Base-by-base conservation (phyloP, 129 eudicot species). In the Heracleum sosnowskyi region DNA sequence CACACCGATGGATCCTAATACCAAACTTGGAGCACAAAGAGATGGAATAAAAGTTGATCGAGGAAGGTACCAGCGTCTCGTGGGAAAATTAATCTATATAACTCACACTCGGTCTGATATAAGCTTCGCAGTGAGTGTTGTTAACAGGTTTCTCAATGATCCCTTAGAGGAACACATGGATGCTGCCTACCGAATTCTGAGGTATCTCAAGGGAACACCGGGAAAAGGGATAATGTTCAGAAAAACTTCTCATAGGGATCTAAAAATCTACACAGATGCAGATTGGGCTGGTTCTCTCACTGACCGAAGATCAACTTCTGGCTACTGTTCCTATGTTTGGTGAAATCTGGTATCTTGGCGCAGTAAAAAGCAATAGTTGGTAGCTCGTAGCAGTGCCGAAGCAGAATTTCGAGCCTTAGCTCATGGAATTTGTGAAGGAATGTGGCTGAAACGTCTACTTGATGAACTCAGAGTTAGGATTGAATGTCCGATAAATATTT, bases 401-500 rank as follows among this genome's bases (percentile, higher is more conserved):
- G 70, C 79, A 22, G 49, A 76, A 35, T 24, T 31, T 22, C 37
- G 71, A 17, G 46, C 70, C n/a, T 34, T n/a, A 1, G 47, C 79
- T 4, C 11, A 49, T 26, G 79, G 79, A 28, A 60, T 76, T 20
- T 53, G 79, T 53, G 79, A 76, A 55, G 79, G 69, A 76, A 55
- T 76, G 4, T 76, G 79, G 70, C 11, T 76, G n/a, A 39, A 24
- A 37, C 53, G 69, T 17, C 20, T 55, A 55, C 79, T 76, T 7
- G 33, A 46, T 44, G 47, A 76, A 51, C 70, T 76, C 13, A 36
- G 69, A 10, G 26, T 55, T 6, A 2, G 18, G 20, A 11, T 26
- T 18, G 1, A 7, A 49, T 22, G 24, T 28, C 15, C 47, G 13
- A 34, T 75, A 17, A 28, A 8, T 31, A 75, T 75, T 35, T 24